A percentile compares a stretch with the other conserved stretches of the same genome.
Evolutionary conservation across 2,329 filamentous ascomycete species (phyloP).

Genomic region (Aspergillus jensenii): DNA sequence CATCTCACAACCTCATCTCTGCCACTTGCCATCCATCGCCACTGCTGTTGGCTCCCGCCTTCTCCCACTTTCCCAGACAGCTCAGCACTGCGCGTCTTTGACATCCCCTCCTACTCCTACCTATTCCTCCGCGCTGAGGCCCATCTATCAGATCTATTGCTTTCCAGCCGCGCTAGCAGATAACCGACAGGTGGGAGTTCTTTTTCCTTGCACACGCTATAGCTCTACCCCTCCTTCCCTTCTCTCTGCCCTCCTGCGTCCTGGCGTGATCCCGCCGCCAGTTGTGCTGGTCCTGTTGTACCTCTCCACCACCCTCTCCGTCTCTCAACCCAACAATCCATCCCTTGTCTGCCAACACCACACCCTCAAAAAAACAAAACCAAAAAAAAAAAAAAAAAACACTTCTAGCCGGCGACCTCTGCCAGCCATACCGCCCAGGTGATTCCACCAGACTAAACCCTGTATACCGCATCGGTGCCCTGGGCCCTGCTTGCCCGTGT

Average conservation of each 20-base stretch:
- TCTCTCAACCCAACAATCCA: neutral
- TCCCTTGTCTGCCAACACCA: neutral
- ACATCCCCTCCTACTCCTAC: neutral
- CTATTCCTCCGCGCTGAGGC: too few relatives aligned
- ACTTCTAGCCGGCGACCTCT: neutral
- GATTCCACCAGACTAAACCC: constrained; percentile 1
- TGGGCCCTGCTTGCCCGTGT: neutral
- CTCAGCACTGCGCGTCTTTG: neutral
- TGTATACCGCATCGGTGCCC: constrained; percentile 10
- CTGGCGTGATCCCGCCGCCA: neutral
- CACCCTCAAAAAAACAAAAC: neutral
- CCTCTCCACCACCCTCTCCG: neutral
- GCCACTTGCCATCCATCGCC: neutral
- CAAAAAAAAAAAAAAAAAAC: too few relatives aligned
- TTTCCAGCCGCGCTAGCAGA: neutral
- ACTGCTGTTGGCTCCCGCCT: neutral
- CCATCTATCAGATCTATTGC: neutral
- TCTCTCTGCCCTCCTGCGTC: neutral
- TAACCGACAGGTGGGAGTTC: constrained; percentile 12
- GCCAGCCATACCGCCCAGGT: constrained; percentile 2
- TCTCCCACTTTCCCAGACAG: constrained; percentile 1
- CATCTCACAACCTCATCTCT: too few relatives aligned
- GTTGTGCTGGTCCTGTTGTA: neutral
- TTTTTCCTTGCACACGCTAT: constrained; percentile 9
- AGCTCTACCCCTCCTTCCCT: constrained; percentile 13